Conservation (phyloP, 495 filamentous ascomycete genomes). For the Cairneyella variabilis region DNA sequence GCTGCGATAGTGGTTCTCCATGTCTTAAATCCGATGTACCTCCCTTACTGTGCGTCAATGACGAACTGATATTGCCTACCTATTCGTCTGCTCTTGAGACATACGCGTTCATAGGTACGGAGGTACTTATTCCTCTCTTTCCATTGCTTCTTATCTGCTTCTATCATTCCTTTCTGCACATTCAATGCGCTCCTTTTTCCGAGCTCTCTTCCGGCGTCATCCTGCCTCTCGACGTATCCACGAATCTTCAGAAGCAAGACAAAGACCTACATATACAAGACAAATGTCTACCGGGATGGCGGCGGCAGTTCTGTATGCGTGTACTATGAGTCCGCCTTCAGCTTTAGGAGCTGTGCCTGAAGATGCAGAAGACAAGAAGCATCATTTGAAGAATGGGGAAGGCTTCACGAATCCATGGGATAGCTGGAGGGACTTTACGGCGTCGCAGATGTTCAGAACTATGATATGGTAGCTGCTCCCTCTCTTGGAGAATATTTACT, state of each 20-base stretch:
- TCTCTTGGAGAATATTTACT: too few species aligned
- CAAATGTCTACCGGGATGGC: conserved; percentile 14
- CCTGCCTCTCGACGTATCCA: background rate
- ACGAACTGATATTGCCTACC: too few species aligned
- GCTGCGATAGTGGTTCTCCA: too few species aligned
- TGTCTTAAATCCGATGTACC: too few species aligned
- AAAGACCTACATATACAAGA: conserved; percentile 3
- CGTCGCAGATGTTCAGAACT: background rate
- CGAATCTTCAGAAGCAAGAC: background rate
- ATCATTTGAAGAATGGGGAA: conserved; percentile 23
- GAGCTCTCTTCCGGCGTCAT: conserved; percentile 9
- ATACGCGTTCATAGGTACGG: too few species aligned
- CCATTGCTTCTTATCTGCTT: background rate
- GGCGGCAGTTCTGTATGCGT: conserved; percentile 20
- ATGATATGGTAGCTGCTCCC: conserved; percentile 19
- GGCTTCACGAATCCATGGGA: conserved; percentile 33
- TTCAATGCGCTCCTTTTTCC: conserved; percentile 20
- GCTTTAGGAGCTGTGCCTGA: conserved; percentile 24
- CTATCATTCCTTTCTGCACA: background rate
- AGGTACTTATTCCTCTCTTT: too few species aligned
- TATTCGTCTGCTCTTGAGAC: too few species aligned
- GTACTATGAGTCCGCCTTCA: conserved; percentile 15
- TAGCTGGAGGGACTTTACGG: conserved; percentile 30
- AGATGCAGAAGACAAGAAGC: conserved; percentile 17
- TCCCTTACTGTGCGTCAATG: too few species aligned